Percentiles rank a stretch among this genome's conserved stretches.
These are phyloP conservation scores for Agaricus subrufescens DNA, from an alignment of 768 basidiomycete genomes.

Conservation along the genomic window DNA sequence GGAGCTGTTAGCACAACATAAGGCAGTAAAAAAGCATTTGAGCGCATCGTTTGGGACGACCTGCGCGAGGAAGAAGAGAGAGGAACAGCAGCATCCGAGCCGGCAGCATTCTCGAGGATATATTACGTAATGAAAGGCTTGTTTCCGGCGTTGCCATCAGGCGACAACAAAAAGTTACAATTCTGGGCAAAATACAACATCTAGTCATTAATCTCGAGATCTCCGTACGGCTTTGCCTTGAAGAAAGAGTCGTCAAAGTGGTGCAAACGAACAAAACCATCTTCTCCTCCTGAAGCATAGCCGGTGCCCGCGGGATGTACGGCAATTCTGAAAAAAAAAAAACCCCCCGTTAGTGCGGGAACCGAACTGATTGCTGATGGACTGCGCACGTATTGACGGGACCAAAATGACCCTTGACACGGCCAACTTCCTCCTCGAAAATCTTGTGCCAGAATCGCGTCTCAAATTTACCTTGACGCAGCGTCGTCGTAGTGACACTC, in stretches of 20 bases:
- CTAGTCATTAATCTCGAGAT: slow-evolving; percentile 62
- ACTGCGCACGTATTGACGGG: slow-evolving; percentile 88
- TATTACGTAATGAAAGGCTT: no score
- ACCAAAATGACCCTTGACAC: slow-evolving; percentile 97
- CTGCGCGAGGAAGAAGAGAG: background rate
- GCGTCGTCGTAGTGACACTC: slow-evolving; percentile 92
- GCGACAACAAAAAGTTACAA: background rate
- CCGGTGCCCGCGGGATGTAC: slow-evolving; percentile 84
- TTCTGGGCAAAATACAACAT: slow-evolving; percentile 11
- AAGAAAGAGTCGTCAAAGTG: slow-evolving; percentile 96
- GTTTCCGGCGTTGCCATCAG: no score
- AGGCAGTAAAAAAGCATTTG: slow-evolving; percentile 4
- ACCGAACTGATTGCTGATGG: background rate
- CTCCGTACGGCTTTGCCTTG: slow-evolving; percentile 87
- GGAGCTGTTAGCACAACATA: slow-evolving; percentile 16
- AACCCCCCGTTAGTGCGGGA: background rate
- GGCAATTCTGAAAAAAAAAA: slow-evolving; percentile 60
- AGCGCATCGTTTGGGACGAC: slow-evolving; percentile 12
- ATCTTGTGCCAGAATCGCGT: slow-evolving; percentile 97
- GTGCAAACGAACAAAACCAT: slow-evolving; percentile 89
- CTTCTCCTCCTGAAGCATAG: slow-evolving; percentile 95
- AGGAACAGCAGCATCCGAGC: background rate
- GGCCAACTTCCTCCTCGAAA: slow-evolving; percentile 94
- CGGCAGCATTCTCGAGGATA: no score
- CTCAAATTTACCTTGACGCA: slow-evolving; percentile 96